phyloP scores from a whole-genome alignment of 1,284 basidiomycete genomes.

The Irpex lacteus region DNA sequence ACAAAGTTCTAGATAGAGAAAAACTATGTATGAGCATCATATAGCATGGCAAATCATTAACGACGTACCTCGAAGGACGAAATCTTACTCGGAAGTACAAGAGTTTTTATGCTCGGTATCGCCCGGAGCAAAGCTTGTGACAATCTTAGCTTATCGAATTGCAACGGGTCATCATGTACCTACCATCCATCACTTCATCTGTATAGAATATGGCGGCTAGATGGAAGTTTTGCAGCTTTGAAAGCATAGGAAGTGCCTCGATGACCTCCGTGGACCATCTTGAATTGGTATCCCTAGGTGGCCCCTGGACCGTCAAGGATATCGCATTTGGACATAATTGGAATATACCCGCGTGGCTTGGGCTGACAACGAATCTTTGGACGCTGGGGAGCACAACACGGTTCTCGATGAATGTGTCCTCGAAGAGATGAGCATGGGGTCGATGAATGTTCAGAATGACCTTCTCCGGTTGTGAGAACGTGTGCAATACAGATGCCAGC shows the following conservation, averaged over 20 bases:
- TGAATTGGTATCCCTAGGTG: not conserved
- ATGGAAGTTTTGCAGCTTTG: not conserved
- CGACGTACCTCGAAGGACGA: no score
- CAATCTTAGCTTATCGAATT: no score
- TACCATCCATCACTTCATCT: no score
- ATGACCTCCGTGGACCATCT: not conserved
- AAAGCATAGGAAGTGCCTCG: not conserved
- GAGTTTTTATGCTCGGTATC: no score
- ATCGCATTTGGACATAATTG: not conserved
- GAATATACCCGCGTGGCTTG: not conserved
- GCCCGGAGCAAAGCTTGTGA: no score
- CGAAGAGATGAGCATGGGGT: not conserved
- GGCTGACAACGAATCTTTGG: not conserved
- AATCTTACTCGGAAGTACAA: no score
- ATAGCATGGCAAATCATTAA: no score
- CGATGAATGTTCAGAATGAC: not conserved
- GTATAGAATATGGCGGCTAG: no score
- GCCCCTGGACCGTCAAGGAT: not conserved
- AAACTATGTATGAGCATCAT: no score
- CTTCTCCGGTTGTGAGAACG: not conserved
- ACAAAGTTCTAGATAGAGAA: no score
- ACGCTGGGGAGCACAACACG: not conserved
- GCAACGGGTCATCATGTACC: no score
- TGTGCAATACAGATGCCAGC: not conserved
- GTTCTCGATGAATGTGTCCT: not conserved